Evolutionary conservation across 108 stramenopile genomes (phyloP).

Genomic region (Schizochytrium sp.): DNA sequence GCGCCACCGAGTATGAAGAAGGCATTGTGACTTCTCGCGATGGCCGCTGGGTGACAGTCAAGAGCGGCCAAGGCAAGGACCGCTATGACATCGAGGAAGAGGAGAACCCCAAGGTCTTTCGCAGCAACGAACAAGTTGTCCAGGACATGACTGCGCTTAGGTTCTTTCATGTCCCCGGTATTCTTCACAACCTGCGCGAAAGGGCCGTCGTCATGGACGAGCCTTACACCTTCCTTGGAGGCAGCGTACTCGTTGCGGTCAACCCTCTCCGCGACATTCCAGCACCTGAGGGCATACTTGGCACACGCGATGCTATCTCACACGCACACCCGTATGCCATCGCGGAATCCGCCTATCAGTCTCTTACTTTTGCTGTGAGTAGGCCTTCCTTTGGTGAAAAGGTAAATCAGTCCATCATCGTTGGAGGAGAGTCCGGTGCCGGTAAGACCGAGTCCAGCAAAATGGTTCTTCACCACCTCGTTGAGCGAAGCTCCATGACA

Average conservation of each 20-base stretch:
- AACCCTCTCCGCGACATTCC: background rate
- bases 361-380: background rate
- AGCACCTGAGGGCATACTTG: background rate
- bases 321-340: slow-evolving; percentile 47
- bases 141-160: slow-evolving; percentile 70
- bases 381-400: background rate
- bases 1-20: background rate
- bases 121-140: slow-evolving; percentile 34
- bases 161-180: slow-evolving; percentile 77
- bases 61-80: slow-evolving; percentile 10
- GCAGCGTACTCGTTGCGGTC: slow-evolving; percentile 51
- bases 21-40: slow-evolving; percentile 43
- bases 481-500: slow-evolving; percentile 16
- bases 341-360: slow-evolving; percentile 49
- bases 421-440: slow-evolving; percentile 66
- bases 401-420: slow-evolving; percentile 56
- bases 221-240: slow-evolving; percentile 71
- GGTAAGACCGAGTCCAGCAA: slow-evolving; percentile 68
- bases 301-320: background rate
- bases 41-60: background rate
- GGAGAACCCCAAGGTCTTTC: slow-evolving; percentile 16
- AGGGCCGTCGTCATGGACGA: slow-evolving; percentile 67
- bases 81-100: background rate
- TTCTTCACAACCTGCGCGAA: slow-evolving; percentile 69
- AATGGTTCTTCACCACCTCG: slow-evolving; percentile 59